Base-by-base conservation (phyloP, 139 green algal genomes). In the Micractinium sp. region DNA sequence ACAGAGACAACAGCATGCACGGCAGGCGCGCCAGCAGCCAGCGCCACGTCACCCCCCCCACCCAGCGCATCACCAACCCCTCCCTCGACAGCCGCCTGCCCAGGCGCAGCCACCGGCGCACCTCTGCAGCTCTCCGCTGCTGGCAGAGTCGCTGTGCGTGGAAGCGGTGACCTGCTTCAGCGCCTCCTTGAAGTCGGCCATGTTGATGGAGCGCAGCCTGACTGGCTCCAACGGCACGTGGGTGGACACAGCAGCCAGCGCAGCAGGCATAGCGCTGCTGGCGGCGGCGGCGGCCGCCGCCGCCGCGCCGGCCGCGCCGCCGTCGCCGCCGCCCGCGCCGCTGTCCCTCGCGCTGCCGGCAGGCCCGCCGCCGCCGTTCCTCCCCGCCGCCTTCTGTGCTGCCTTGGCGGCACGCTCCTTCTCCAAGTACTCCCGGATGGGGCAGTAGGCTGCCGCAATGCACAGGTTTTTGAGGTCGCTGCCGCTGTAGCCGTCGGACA, bases 401-500 rank as follows among this genome's bases (percentile, higher is more conserved):
- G 36, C 77, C 89, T 83, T 83, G 47, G 78, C 74, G 31, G 31
- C 47, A 7, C 90, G 41, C 74, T 94, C 90, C 0, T 36, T 39
- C 1, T 92, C 89, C 25, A 96, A 69, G 33, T 90, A 87, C 79
- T 97, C 93, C 5, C 93, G 74, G 47, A 97, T 95, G 56, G 95
- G 95, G 47, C 89, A 93, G 82, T 96, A 97, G 3, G 95, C 95
- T 16, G 95, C 95, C 0, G 94, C 93, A 23, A 94, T 91, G 90
- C 94, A 96, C 27, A 97, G 86, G 85, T 96, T 95, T 77, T 94
- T 93, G 23, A 97, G 90, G 89, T 97, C 95, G 35, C 83, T 93
- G 66, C 95, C 95, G 47, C 76, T 89, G 90, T 95, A 95, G 84
- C 91, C 92, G 35, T 95, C 92, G 20, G 92, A 92, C 38, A 91